These are phyloP conservation scores for Fusarium secorum DNA, from an alignment of 2,329 filamentous ascomycete genomes.

Conservation along the genomic window DNA sequence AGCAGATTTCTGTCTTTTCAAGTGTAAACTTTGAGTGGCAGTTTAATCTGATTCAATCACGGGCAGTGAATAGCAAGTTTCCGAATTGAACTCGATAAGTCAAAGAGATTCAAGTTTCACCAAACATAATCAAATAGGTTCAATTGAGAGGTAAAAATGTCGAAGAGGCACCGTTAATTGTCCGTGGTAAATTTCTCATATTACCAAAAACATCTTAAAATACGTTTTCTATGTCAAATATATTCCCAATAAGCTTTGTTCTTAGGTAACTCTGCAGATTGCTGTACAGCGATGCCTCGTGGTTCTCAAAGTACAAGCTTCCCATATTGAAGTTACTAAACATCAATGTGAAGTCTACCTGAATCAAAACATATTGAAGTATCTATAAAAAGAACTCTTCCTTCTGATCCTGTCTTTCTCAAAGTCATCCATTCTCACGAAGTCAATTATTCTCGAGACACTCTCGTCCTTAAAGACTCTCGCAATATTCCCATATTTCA, in stretches of 20 bases:
- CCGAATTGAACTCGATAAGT: not conserved
- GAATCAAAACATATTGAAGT: not conserved
- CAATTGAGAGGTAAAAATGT: too few relatives aligned
- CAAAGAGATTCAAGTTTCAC: not conserved
- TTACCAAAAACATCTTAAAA: not conserved
- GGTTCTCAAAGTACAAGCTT: not conserved
- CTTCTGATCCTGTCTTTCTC: rapidly evolving
- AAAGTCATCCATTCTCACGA: not conserved
- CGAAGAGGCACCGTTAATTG: too few relatives aligned
- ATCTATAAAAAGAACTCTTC: not conserved
- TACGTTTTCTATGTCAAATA: rapidly evolving
- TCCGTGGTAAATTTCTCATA: too few relatives aligned
- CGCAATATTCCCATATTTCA: not conserved
- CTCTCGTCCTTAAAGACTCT: not conserved
- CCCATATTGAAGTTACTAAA: not conserved
- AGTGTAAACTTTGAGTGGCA: not conserved
- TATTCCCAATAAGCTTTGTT: too few relatives aligned
- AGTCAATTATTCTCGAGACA: not conserved
- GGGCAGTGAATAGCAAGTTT: not conserved
- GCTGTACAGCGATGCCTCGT: not conserved
- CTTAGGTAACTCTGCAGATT: not conserved
- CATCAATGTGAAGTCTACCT: not conserved
- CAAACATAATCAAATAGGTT: not conserved
- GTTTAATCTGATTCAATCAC: not conserved
- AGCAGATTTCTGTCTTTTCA: too few relatives aligned